These are phyloP conservation scores for Enteropsectra breve DNA, from an alignment of 371 early-diverging fungal species.

Conservation along the genomic window DNA sequence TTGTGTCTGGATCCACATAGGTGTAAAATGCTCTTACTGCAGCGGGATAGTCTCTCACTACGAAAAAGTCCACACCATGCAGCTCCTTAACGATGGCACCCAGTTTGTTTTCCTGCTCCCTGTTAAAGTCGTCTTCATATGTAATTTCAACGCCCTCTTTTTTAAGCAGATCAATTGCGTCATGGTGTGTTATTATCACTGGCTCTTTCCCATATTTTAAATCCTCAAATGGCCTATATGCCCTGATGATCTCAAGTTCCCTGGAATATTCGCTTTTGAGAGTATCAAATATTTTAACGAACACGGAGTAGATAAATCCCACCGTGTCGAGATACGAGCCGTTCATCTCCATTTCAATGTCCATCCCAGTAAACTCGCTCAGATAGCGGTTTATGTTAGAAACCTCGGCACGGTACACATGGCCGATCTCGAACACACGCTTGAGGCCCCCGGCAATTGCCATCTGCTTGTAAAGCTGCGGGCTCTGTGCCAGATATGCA, in stretches of 20 bases:
- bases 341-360: constrained; percentile 96
- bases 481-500: constrained; percentile 93
- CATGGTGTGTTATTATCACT: constrained; percentile 72
- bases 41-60: constrained; percentile 94
- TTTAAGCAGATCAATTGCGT: constrained; percentile 78
- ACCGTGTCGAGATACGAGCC: constrained; percentile 92
- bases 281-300: constrained; percentile 77
- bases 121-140: constrained; percentile 66
- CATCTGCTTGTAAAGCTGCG: constrained; percentile 99
- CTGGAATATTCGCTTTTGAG: constrained; percentile 69
- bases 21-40: constrained; percentile 96
- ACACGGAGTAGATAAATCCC: constrained; percentile 75
- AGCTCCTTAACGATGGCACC: constrained; percentile 83
- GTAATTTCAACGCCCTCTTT: constrained; percentile 76
- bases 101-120: constrained; percentile 78
- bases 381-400: constrained; percentile 94
- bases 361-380: constrained; percentile 97
- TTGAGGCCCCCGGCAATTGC: constrained; percentile 91
- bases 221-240: constrained; percentile 81
- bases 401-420: constrained; percentile 98
- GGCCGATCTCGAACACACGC: constrained; percentile 92
- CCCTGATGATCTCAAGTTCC: constrained; percentile 75
- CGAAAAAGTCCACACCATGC: constrained; percentile 92
- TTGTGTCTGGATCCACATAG: constrained; percentile 68
- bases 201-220: constrained; percentile 75